Percentiles rank a stretch among this genome's conserved stretches.
phyloP scores from a whole-genome alignment of 1,139 yeast genomes.

The Kurtzmaniella quercitrusa region DNA sequence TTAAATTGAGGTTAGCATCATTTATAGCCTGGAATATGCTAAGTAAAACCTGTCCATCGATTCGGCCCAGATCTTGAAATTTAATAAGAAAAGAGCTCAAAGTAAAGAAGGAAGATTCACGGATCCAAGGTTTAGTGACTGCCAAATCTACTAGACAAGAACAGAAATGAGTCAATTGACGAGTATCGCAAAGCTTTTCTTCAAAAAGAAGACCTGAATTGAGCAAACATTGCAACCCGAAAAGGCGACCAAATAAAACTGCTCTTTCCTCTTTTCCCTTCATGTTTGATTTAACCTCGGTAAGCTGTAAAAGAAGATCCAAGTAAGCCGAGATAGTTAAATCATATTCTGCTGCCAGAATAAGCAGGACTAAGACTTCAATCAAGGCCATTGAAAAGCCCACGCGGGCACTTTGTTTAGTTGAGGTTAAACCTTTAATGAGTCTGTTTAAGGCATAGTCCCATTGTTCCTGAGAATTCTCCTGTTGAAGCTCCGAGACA shows the following conservation, averaged over 20 bases:
- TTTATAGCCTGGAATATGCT: constrained; percentile 41
- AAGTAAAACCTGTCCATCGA: constrained; percentile 22
- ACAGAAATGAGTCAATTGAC: constrained; percentile 35
- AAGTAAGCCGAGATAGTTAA: constrained; percentile 36
- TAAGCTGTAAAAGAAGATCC: constrained; percentile 37
- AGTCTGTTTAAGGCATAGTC: constrained; percentile 75
- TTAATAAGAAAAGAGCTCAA: constrained; percentile 47
- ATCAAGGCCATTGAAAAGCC: constrained; percentile 90
- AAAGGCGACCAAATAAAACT: constrained; percentile 73
- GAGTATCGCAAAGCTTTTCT: constrained; percentile 16
- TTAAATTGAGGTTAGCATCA: constrained; percentile 52
- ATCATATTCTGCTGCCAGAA: constrained; percentile 24
- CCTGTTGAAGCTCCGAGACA: constrained; percentile 52
- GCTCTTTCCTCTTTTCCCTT: constrained; percentile 84
- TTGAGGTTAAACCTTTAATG: constrained; percentile 75
- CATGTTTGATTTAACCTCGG: constrained; percentile 47
- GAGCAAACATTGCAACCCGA: constrained; percentile 75
- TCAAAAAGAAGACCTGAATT: constrained; percentile 49
- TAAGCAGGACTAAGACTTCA: constrained; percentile 59
- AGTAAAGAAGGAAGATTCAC: constrained; percentile 77
- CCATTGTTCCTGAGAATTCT: constrained; percentile 59
- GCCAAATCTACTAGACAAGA: constrained; percentile 57
- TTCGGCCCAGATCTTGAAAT: constrained; percentile 4
- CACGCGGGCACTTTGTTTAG: constrained; percentile 77
- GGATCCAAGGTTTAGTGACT: constrained; percentile 70